Base-by-base conservation (phyloP, 2,329 filamentous ascomycete genomes). In the Thelonectria rubi region DNA sequence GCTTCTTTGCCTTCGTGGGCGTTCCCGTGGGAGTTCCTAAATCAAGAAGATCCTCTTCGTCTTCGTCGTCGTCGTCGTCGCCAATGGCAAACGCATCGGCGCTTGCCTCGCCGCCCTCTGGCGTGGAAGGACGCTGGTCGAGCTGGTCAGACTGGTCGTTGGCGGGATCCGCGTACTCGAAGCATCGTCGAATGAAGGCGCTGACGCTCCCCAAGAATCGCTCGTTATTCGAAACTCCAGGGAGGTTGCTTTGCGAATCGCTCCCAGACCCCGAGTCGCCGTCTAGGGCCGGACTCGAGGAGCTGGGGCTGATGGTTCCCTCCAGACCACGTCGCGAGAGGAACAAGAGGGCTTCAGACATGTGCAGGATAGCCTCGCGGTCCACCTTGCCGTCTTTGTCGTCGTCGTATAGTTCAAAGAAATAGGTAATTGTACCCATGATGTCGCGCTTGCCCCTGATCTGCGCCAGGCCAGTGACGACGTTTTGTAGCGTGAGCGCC, bases 351-450 rank as follows among this genome's bases (percentile, higher is more conserved):
- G 94, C 93, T 77, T 99, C 95, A 0, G 94, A 97, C 74, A 99
- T 98, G 47, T 93, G 85, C 46, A 99, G 78, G 60, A 99, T 99
- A 6, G 95, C 95, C 77, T 99, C 95, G 11, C 95, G 88, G 72
- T 98, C 95, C 5, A 99, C 94, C 69, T 88, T 93, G 24, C 95
- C 95, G 74, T 97, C 93, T 1, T 88, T 86, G 71, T 94, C 91
- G 67, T 99, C 94, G 74, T 99, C 95, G 75, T 98, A 97, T 0
- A 99, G 86, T 72, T 97, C 92, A 70, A 99, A 99, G 77, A 99
- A 98, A 78, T 98, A 98, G 62, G 89, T 95, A 73, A 99, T 98
- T 60, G 92, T 95, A 30, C 92, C 92, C 94, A 99, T 97, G 67
- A 99, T 97, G 76, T 99, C 95, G 48, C 90, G 89, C 57, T 91